phyloP scores from a whole-genome alignment of 495 filamentous ascomycete species.

The Lepraria neglecta region DNA sequence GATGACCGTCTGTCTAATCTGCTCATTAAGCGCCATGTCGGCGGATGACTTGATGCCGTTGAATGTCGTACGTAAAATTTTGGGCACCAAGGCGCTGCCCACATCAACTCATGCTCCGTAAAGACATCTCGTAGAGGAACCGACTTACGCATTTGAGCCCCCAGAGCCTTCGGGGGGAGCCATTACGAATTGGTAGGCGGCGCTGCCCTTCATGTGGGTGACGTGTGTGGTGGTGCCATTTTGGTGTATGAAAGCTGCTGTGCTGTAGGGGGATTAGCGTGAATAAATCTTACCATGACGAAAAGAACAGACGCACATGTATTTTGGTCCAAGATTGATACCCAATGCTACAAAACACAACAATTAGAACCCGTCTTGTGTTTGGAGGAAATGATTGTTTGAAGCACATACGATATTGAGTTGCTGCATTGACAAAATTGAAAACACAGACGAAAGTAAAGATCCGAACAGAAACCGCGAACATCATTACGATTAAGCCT shows the following conservation, averaged over 20 bases:
- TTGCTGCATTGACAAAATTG: too few species aligned
- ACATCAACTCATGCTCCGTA: too few species aligned
- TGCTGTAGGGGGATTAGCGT: background rate
- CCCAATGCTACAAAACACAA: background rate
- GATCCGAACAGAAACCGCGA: too few species aligned
- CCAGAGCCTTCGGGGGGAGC: background rate
- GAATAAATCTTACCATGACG: too few species aligned
- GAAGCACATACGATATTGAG: too few species aligned
- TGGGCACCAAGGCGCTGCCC: background rate
- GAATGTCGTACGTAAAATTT: background rate
- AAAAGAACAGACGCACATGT: background rate
- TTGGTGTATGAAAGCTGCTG: background rate
- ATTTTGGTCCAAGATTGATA: background rate
- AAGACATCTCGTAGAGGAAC: too few species aligned
- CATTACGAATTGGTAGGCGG: background rate
- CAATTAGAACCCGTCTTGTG: background rate
- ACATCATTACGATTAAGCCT: too few species aligned
- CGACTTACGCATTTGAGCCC: background rate
- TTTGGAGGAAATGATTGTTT: too few species aligned
- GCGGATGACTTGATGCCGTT: background rate
- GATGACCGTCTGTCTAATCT: background rate
- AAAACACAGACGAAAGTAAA: too few species aligned
- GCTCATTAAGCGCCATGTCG: background rate
- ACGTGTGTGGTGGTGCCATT: background rate
- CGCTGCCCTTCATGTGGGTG: background rate